Percentiles rank a stretch among this genome's conserved stretches.
These are phyloP conservation scores for Cucumis variabilis DNA, from an alignment of 331 rosid genomes.

Conservation along the genomic window DNA sequence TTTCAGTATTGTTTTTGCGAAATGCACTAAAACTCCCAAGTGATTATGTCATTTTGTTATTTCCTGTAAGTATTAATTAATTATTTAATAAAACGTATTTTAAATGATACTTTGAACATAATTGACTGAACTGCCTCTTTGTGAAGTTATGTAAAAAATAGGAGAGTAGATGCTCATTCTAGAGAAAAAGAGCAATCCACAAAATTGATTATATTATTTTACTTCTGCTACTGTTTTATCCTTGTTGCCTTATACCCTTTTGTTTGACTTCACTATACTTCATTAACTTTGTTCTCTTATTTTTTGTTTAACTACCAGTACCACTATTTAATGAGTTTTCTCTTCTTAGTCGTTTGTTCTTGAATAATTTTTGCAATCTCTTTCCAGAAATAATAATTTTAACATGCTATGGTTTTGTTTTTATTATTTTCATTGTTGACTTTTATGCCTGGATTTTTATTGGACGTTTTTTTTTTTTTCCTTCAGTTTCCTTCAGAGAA, in stretches of 20 bases:
- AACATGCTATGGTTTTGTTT: conserved; percentile 1
- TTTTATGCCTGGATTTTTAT: neutral
- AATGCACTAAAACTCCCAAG: too few relatives aligned
- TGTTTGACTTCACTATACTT: neutral
- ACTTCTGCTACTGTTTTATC: too few relatives aligned
- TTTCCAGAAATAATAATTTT: conserved; percentile 1
- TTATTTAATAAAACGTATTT: too few relatives aligned
- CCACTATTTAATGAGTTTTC: neutral
- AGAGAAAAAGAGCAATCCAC: too few relatives aligned
- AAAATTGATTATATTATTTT: too few relatives aligned
- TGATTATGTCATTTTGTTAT: too few relatives aligned
- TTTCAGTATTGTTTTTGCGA: too few relatives aligned
- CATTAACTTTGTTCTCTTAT: neutral
- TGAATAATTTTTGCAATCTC: neutral
- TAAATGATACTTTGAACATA: too few relatives aligned
- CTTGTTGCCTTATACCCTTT: neutral
- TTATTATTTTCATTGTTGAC: conserved; percentile 11
- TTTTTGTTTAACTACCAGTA: neutral
- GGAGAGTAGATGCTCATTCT: too few relatives aligned
- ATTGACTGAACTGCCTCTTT: too few relatives aligned
- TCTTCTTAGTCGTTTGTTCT: neutral
- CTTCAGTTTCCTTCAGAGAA: conserved; percentile 71
- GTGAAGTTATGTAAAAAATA: too few relatives aligned
- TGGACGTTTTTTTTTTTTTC: neutral
- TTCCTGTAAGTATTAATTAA: too few relatives aligned